Evolutionary conservation across 2,329 filamentous ascomycete genomes (phyloP).

Genomic region (Exserohilum turcica): DNA sequence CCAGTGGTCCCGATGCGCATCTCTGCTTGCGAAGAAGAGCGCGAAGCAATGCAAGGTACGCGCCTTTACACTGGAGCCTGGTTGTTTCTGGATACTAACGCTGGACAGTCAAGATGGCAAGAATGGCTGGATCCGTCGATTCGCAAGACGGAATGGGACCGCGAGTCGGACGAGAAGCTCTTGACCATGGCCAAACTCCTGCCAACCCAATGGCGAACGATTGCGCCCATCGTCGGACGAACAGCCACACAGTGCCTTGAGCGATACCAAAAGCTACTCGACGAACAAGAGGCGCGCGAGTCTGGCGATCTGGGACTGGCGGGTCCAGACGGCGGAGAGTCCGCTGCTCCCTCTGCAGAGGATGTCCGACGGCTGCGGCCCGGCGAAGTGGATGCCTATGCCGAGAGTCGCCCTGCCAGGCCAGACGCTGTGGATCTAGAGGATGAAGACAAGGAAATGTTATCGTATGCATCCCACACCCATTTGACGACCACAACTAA

Average conservation of each 20-base stretch:
- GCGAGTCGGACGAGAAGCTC: constrained; percentile 97
- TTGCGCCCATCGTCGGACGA: constrained; percentile 92
- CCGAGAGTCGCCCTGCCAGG: constrained; percentile 91
- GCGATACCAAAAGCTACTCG: constrained; percentile 92
- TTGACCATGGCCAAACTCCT: constrained; percentile 96
- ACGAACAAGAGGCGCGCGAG: constrained; percentile 92
- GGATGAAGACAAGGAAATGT: constrained; percentile 99
- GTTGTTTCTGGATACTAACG: neutral
- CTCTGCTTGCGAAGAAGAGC: constrained; percentile 93
- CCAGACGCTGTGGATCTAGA: constrained; percentile 98
- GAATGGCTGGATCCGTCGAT: constrained; percentile 99
- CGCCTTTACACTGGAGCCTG: neutral
- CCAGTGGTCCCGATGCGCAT: constrained; percentile 98
- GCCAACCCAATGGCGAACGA: constrained; percentile 98
- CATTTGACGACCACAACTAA: neutral
- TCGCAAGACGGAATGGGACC: constrained; percentile 98
- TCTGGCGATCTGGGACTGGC: constrained; percentile 78
- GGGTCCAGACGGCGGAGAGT: constrained; percentile 85
- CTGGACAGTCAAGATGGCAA: constrained; percentile 75
- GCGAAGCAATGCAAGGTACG: constrained; percentile 89
- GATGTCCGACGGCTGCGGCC: constrained; percentile 87
- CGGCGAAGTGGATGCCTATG: constrained; percentile 95
- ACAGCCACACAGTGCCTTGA: constrained; percentile 97
- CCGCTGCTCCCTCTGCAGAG: constrained; percentile 85
- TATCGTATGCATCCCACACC: constrained; percentile 62